Conservation (phyloP, 1,139 yeast species). For the Suhomyces maxii region DNA sequence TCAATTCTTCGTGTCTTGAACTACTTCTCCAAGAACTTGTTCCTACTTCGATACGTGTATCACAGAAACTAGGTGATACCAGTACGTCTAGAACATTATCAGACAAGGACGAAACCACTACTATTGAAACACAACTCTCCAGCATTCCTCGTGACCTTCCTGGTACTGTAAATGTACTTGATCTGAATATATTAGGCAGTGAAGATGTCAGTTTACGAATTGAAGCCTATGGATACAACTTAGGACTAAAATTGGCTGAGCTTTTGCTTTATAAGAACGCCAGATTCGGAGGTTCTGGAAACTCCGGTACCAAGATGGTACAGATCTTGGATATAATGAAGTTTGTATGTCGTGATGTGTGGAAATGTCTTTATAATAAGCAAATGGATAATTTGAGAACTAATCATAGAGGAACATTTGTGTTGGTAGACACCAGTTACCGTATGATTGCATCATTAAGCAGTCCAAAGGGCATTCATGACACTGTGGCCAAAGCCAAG, state of each 20-base stretch:
- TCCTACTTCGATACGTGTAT: constrained; percentile 65
- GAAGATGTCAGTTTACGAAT: constrained; percentile 63
- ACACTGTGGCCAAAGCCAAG: constrained; percentile 48
- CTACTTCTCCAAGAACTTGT: constrained; percentile 72
- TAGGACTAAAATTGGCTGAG: constrained; percentile 77
- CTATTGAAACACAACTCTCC: constrained; percentile 25
- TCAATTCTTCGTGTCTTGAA: constrained; percentile 54
- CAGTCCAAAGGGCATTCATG: constrained; percentile 48
- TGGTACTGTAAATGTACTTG: constrained; percentile 44
- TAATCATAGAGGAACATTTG: constrained; percentile 86
- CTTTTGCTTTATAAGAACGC: constrained; percentile 53
- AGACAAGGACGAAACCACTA: constrained; percentile 8
- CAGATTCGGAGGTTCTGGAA: constrained; percentile 3
- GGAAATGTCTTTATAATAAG: constrained; percentile 77
- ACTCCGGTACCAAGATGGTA: constrained; percentile 33
- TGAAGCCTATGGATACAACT: constrained; percentile 68
- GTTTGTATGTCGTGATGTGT: constrained; percentile 87
- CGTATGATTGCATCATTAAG: constrained; percentile 56
- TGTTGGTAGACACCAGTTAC: constrained; percentile 68
- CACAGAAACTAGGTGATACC: constrained; percentile 23
- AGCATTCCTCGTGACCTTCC: constrained; percentile 30
- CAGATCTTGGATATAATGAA: constrained; percentile 84
- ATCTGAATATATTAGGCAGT: constrained; percentile 33
- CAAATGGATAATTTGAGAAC: constrained; percentile 92
- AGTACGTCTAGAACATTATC: constrained; percentile 4